Evolutionary conservation across 345 rosid genomes (phyloP).

Genomic region (Aquilaria malaccensis): DNA sequence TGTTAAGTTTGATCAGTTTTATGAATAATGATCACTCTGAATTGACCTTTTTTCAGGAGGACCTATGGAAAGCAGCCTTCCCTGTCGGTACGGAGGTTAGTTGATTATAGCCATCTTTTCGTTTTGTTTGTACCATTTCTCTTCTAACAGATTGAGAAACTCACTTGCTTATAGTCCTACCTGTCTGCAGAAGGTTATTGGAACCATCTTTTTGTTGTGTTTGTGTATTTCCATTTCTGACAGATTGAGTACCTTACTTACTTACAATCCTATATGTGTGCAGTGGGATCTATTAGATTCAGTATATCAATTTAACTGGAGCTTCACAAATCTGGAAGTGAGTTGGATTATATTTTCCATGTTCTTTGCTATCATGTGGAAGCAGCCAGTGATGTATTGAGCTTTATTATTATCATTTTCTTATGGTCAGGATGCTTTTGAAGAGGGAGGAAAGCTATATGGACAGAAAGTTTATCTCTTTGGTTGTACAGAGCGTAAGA

Average conservation of each 20-base stretch:
- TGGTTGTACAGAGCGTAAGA: slow-evolving; percentile 93
- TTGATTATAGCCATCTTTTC: slow-evolving; percentile 9
- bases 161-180: slow-evolving; percentile 10
- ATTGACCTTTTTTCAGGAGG: slow-evolving; percentile 51
- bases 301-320: slow-evolving; percentile 67
- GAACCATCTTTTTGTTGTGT: slow-evolving; percentile 2
- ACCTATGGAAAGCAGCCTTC: slow-evolving; percentile 72
- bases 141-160: background rate
- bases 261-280: slow-evolving; percentile 6
- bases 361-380: background rate
- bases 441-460: slow-evolving; percentile 71
- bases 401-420: slow-evolving; percentile 6
- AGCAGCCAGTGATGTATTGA: background rate
- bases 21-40: background rate
- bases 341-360: slow-evolving; percentile 22
- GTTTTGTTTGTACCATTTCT: background rate
- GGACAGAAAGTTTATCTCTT: slow-evolving; percentile 79
- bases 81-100: slow-evolving; percentile 95
- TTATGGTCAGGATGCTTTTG: slow-evolving; percentile 65
- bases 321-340: slow-evolving; percentile 87
- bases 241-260: slow-evolving; percentile 10
- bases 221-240: background rate
- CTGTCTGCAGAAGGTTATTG: slow-evolving; percentile 54
- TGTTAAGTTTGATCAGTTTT: background rate
- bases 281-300: slow-evolving; percentile 95